Conservation (phyloP, 139 green algal genomes). For the Astrephomene gubernaculifera region DNA sequence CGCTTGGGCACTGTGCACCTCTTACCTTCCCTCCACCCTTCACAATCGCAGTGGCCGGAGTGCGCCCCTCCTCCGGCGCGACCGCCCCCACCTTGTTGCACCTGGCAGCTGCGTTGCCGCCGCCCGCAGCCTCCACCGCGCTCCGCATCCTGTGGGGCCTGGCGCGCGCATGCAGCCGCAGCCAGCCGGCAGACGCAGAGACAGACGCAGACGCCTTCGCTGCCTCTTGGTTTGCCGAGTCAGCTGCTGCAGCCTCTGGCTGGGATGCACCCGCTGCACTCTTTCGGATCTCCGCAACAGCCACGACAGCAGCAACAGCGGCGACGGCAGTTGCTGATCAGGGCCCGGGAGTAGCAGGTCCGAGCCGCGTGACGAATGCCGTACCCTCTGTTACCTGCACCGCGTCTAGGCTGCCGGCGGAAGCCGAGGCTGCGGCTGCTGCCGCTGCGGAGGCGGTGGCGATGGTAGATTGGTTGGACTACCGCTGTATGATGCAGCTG, state of each 20-base stretch:
- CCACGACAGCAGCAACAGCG: neutral
- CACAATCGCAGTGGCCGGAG: neutral
- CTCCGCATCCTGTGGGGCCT: constrained; percentile 24
- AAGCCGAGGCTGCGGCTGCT: neutral
- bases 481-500: constrained; percentile 23
- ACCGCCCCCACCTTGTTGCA: constrained; percentile 13
- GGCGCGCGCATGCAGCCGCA: neutral
- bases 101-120: constrained; percentile 18
- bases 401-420: neutral
- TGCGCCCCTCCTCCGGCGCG: no score
- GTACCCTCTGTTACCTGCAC: neutral
- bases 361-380: neutral
- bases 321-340: neutral
- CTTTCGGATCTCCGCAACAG: no score
- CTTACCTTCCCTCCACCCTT: neutral
- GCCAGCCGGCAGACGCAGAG: no score
- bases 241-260: no score
- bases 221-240: constrained; percentile 29
- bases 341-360: constrained; percentile 9
- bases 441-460: neutral
- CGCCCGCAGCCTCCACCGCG: neutral
- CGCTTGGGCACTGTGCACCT: neutral
- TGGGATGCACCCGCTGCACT: no score
- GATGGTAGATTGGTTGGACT: neutral
- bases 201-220: constrained; percentile 18